Evolutionary conservation across 1,284 basidiomycete genomes (phyloP), one percentile per base, ranked within the genome.

Genomic region (Malassezia equina): DNA sequence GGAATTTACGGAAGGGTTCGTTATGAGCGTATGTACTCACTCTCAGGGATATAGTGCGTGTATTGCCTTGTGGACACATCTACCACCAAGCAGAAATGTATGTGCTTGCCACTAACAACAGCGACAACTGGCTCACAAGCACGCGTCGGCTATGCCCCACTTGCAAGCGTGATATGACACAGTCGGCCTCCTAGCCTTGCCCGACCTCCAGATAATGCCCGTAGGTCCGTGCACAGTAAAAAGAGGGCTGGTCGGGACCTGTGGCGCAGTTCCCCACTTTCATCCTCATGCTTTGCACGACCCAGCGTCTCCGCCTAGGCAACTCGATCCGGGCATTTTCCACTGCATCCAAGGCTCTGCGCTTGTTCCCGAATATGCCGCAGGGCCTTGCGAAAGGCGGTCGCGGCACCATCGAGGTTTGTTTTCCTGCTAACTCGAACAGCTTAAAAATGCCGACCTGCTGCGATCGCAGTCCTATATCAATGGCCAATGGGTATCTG

Each of bases 131-230:
- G 72, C 58, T 74, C 17, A 58, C 64, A 12, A 49, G 61, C n/a
- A 59, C 67, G 31, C 65, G 67, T 51, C 71, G 71, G 47, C 48
- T 73, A 12, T 74, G 72, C 48, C 72, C 72, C 3, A 72, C 71
- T n/a, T 74, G 72, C 52, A 73, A 73, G 59, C 58, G 67, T 13
- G 72, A 74, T 32, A 64, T 71, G 24, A 68, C 64, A 0, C 62
- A 31, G 15, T 24, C 41, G 15, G 4, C 5, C 11, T 13, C 3
- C 11, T 42, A 17, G 23, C 11, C 29, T 13, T 33, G 6, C 2
- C 32, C 15, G 32, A 33, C 11, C 13, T 32, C 13, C 13, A 33
- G 12, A 33, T 33, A 33, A 33, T 33, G 13, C 29, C 9, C 19
- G 21, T 47, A 5, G 23, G 46, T 24, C 46, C 33, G 47, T 49